Evolutionary conservation across 371 early-diverging fungal genomes (phyloP), one percentile per base, ranked within the genome.

Genomic region (Rhizomucor miehei): DNA sequence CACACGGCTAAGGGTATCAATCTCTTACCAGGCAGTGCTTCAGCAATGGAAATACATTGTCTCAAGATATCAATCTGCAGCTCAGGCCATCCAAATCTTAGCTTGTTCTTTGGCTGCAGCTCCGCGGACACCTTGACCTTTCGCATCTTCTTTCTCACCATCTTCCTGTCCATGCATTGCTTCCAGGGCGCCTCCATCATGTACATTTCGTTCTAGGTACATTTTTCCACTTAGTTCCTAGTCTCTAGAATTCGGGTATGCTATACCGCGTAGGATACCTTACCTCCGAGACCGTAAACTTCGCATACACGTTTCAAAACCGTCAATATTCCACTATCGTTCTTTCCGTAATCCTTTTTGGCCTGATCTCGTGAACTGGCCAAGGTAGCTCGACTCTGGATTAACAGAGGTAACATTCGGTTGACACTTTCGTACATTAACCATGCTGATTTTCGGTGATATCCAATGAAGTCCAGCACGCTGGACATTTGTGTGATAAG

Each of bases 21-120:
- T 12, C 0, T 38, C 46, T 29, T 59, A 88, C 88, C 89, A 48
- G 85, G 86, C 37, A 85, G 62, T 0, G 85, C 81, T 47, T 90
- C 87, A 1, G 91, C 71, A n/a, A 90, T 73, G 1, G 78, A 71
- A 35, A 92, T 83, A 37, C 88, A 88, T 63, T 90, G 89, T 43
- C 84, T 80, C n/a, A 92, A 58, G 5, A 88, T 79, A 56, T 83
- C 84, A 29, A 89, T 85, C 61, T 90, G 92, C 20, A 93, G 62
- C 17, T 68, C 80, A 8, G 89, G 87, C 92, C 92, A 92, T 2
- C 93, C 93, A 59, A 79, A 80, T 0, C 55, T 49, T 23, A 56
- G 41, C n/a, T 14, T 43, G 59, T 38, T 63, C 59, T 23, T 56
- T 64, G 19, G 61, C 56, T 21, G 51, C 61, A 6, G 61, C 61